Conservation (phyloP, 2,329 filamentous ascomycete genomes). For the Calonectria honghensis region DNA sequence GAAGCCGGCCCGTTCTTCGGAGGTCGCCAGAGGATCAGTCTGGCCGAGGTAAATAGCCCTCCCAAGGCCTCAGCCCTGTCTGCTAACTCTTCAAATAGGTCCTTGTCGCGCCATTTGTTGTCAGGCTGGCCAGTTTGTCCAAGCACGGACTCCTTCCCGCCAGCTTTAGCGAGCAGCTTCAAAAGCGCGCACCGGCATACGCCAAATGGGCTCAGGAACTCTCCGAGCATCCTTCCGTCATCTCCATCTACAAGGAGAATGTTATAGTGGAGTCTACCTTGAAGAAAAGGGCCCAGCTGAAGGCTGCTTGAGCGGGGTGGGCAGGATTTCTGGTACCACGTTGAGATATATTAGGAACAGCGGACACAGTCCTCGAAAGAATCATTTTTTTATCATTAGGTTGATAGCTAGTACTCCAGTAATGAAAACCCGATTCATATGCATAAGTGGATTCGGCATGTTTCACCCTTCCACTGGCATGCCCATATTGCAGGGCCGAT, state of each 20-base stretch:
- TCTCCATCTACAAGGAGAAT: constrained; percentile 75
- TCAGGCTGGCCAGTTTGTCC: constrained; percentile 72
- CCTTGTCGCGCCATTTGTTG: constrained; percentile 79
- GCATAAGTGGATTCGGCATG: not conserved
- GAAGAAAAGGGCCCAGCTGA: constrained; percentile 48
- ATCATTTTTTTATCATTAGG: not conserved
- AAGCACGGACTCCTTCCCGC: constrained; percentile 73
- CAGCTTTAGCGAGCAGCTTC: constrained; percentile 67
- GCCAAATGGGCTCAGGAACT: constrained; percentile 79
- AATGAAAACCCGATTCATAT: not conserved
- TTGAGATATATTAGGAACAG: not conserved
- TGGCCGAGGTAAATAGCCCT: constrained; percentile 79
- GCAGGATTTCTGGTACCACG: not conserved
- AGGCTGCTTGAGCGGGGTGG: constrained; percentile 9
- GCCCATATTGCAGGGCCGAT: not conserved
- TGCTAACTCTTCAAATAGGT: constrained; percentile 64
- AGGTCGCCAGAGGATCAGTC: constrained; percentile 77
- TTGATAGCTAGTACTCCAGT: not conserved
- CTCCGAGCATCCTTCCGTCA: constrained; percentile 79
- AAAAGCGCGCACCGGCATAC: constrained; percentile 78
- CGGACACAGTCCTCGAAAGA: not conserved
- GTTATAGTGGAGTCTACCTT: constrained; percentile 44
- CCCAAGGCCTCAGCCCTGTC: not conserved
- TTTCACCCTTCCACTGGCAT: constrained; percentile 2
- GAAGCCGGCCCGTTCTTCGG: constrained; percentile 77